Evolutionary conservation across 306 rosid genomes (phyloP), one percentile per base, ranked within the genome.

Genomic region (Corylus heterophylla): DNA sequence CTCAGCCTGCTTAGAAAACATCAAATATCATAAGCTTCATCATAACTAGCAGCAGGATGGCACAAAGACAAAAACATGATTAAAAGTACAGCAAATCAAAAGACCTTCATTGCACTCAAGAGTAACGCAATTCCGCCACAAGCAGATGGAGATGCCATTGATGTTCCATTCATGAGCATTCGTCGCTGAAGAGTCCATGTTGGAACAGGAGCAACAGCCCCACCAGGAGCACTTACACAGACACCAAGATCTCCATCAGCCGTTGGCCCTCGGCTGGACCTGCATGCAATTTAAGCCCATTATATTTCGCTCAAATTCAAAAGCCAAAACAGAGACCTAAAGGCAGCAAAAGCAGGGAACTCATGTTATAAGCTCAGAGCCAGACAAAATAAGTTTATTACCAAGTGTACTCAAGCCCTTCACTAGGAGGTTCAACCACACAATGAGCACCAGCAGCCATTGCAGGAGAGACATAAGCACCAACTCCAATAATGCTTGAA

Each of bases 211-310:
- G 99, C 98, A 83, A 95, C 94, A 85, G 99, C 99, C 39, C 97
- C 98, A 50, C 99, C 99, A 54, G 99, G 99, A 80, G 99, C 99
- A 71, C 99, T 95, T 76, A 95, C 71, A 85, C 87, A 83, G 79
- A 95, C 97, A 79, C 98, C 99, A 79, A 95, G 89, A 81, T 93
- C 97, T 84, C 99, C 99, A 84, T 95, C 99, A 51, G 97, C 90
- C 3, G 99, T 88, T 77, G 99, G 99, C 69, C 99, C 99, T 81
- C 99, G 92, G 88, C 99, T 95, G 76, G 99, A 95, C 99, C 99
- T 95, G 89, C 78, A 86, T 74, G 74, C 73, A 83, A 76, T 37
- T 78, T 70, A 66, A 73, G 58, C 59, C 74, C 77, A 69, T 56
- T 73, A 73, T 73, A 76, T 31, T 56, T 80, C 50, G 25, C 44